A percentile compares a stretch with the other conserved stretches of the same genome.
These are phyloP conservation scores for Teunomyces cretensis DNA, from an alignment of 805 yeast species.

Conservation along the genomic window DNA sequence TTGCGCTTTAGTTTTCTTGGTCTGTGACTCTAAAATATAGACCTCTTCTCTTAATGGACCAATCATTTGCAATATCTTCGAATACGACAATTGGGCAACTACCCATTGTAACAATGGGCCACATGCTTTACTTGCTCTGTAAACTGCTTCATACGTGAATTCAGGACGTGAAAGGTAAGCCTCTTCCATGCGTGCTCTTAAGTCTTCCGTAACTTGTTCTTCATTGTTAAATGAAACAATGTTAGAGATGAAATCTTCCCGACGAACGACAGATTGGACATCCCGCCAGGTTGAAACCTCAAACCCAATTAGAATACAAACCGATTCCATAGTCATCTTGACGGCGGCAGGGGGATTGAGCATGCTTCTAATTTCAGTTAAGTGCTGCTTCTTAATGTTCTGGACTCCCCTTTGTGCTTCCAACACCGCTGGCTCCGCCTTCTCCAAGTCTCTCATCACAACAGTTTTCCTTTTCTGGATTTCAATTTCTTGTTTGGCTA, in stretches of 20 bases:
- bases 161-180: conserved; percentile 61
- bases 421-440: conserved; percentile 79
- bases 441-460: conserved; percentile 65
- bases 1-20: conserved; percentile 64
- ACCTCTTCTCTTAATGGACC: conserved; percentile 77
- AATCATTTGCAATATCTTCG: conserved; percentile 65
- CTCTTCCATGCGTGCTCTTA: conserved; percentile 57
- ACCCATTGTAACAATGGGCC: conserved; percentile 93
- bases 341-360: conserved; percentile 87
- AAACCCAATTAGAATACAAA: conserved; percentile 78
- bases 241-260: conserved; percentile 83
- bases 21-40: conserved; percentile 52
- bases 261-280: conserved; percentile 74
- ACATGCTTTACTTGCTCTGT: conserved; percentile 92
- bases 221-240: conserved; percentile 75
- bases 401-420: conserved; percentile 91
- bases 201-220: conserved; percentile 49
- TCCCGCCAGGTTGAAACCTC: conserved; percentile 71
- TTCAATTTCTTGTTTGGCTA: conserved; percentile 64
- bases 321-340: conserved; percentile 82
- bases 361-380: conserved; percentile 88
- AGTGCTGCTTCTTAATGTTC: conserved; percentile 86
- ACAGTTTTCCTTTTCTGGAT: conserved; percentile 51
- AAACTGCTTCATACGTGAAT: conserved; percentile 70
- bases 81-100: conserved; percentile 79